Base-by-base conservation (phyloP, 768 basidiomycete genomes). In the Gelatoporia subvermispora region DNA sequence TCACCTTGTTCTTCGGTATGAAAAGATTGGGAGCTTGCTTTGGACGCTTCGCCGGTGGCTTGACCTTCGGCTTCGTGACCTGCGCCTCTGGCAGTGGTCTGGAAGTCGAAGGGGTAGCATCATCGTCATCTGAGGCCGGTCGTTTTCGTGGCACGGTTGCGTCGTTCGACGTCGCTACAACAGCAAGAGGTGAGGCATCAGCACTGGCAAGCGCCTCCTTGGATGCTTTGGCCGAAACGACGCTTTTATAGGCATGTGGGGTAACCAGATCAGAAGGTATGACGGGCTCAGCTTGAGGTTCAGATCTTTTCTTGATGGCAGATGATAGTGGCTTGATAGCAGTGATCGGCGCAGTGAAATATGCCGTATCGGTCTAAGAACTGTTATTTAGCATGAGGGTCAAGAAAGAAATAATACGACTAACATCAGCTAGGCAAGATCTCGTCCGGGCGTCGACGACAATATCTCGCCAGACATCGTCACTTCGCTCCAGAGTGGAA, bases 401-500 rank as follows among this genome's bases (percentile, higher is more conserved):
- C n/a, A 1, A 4, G n/a, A 35, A 34, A 7, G 13, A 11, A 3
- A 20, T 17, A n/a, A 20, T 35, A 43, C 16, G 9, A 62, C 75
- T 60, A 60, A 93, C 93, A 54, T 85, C 78, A 8, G 82, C 64
- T 21, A 94, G 64, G 31, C 79, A 69, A 9, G 74, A 72, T 46
- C 92, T 76, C 11, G 75, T 68, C 47, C 82, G 72, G 7, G 94
- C 91, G 61, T 97, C 85, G 17, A 70, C 64, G 21, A 96, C 75
- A 40, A 96, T 93, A 23, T 73, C 69, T 49, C 73, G 75, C 94
- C 94, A 97, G 11, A 73, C 81, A 16, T 73, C 69, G 56, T 94
- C 84, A 54, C 92, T 91, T 46, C 93, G 74, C 64, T 93, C 88
- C 4, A 99, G 75, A 1, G 94, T 98, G 7, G 90, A 72, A 11